A percentile compares a stretch with the other conserved stretches of the same genome.
phyloP scores from a whole-genome alignment of 1,284 basidiomycete genomes.

The Lignosus rhinocerotis region DNA sequence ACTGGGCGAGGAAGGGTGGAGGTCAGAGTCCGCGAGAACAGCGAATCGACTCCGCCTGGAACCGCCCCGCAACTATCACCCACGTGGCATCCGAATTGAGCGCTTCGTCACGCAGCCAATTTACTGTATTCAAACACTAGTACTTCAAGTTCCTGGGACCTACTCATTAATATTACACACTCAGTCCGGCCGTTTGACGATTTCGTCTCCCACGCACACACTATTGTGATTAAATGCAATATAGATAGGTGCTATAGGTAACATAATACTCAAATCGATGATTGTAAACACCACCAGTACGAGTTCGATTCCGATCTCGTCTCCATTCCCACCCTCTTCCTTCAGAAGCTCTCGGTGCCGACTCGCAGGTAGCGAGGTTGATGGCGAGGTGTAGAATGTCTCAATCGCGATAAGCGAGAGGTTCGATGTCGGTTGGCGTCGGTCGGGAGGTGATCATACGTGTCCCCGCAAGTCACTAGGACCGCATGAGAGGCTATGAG shows the following conservation, averaged over 20 bases:
- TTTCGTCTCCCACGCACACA: too few species aligned
- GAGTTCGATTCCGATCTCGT: background rate
- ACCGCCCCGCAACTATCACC: constrained; percentile 24
- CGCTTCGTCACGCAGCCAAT: background rate
- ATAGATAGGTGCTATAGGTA: too few species aligned
- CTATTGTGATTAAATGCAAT: too few species aligned
- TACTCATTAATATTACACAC: too few species aligned
- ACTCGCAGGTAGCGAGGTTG: background rate
- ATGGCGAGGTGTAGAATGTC: background rate
- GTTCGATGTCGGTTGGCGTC: constrained; percentile 12
- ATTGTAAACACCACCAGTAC: background rate
- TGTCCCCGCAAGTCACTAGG: background rate
- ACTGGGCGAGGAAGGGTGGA: constrained; percentile 19
- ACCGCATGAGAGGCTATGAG: background rate
- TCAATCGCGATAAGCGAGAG: constrained; percentile 5
- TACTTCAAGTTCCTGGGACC: too few species aligned
- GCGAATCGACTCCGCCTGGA: constrained; percentile 26
- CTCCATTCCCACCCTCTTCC: background rate
- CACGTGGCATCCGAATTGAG: constrained; percentile 31
- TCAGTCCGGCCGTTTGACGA: too few species aligned
- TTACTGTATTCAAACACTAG: too few species aligned
- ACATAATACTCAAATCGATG: background rate
- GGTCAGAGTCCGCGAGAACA: constrained; percentile 26
- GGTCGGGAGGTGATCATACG: constrained; percentile 24
- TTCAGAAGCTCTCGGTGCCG: constrained; percentile 1